These are phyloP conservation scores for Psidium friedrichsthalianum DNA, from an alignment of 345 rosid genomes.

Conservation along the genomic window DNA sequence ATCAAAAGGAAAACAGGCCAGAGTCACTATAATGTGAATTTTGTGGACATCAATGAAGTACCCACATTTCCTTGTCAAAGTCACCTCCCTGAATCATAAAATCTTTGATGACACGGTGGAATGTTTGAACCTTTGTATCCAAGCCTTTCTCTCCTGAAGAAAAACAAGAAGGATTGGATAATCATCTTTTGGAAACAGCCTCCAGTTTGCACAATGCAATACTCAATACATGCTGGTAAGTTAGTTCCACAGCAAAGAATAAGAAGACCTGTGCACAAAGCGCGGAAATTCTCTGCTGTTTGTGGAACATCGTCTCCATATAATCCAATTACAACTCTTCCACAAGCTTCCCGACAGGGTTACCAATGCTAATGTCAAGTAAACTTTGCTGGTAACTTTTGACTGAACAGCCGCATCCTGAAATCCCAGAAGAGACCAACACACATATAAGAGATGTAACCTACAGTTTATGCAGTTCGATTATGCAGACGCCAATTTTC, in stretches of 20 bases:
- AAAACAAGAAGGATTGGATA: background rate
- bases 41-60: background rate
- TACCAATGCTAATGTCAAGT: constrained; percentile 88
- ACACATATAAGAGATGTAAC: background rate
- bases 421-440: background rate
- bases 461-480: background rate
- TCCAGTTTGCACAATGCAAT: background rate
- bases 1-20: background rate
- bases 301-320: constrained; percentile 95
- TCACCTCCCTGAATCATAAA: constrained; percentile 99
- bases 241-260: background rate
- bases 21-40: background rate
- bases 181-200: background rate
- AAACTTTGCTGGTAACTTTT: constrained; percentile 83
- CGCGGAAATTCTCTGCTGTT: constrained; percentile 91
- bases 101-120: constrained; percentile 94
- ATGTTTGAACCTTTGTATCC: constrained; percentile 65
- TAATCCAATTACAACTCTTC: constrained; percentile 86
- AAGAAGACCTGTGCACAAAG: constrained; percentile 77
- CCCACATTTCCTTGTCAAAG: constrained; percentile 95
- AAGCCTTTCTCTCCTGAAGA: constrained; percentile 87
- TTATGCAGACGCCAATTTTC: background rate
- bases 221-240: too few species aligned
- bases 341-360: constrained; percentile 82
- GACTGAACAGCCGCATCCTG: constrained; percentile 55